Base-by-base conservation (phyloP, 192 early-diverging fungal species). In the Backusella psychrophila region DNA sequence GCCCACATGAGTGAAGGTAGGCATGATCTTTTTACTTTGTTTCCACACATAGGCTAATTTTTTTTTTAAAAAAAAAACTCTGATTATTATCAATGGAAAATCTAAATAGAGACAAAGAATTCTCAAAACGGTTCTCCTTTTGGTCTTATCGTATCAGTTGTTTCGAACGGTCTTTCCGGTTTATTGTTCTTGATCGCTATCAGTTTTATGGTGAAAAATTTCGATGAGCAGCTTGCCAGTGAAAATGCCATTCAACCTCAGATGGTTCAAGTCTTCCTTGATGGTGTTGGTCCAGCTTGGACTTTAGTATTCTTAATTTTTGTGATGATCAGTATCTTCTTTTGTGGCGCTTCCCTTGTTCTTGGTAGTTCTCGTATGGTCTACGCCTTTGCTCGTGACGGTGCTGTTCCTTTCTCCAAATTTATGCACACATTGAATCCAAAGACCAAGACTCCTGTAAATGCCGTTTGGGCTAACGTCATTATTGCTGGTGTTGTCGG, bases 351-450 rank as follows among this genome's bases (percentile, higher is more conserved):
- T 8, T 82, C 85, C 0, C 78, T 87, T 17, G 86, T 85, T 0
- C 49, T 89, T 0, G 82, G 86, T 2, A 80, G 76, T 66, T 87
- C 87, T 35, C 84, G 87, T 36, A 89, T 89, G 87, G 85, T 89
- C 38, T 89, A 83, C 53, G 87, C 87, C 0, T 89, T 89, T 74
- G 84, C 87, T 31, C 82, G 87, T 33, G 87, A 89, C 56, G 87
- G 87, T 36, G 87, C 87, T 33, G 69, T 89, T 76, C 87, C 87
- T 11, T 78, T 86, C 8, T 88, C 87, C 3, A 82, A 79, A 17
- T 42, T 85, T 2, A 52, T 85, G 39, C 87, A 87, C 49, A 82
- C 74, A 39, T 73, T 87, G 21, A 80, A 85, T 41, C 35, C 52
- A 9, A 81, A 79, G 44, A 82, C 86, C 11, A 80, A 84, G 19